Percentiles rank a stretch among this genome's conserved stretches.
Evolutionary conservation across 305 asterid species (phyloP).

Genomic region (Salvia sclarea): DNA sequence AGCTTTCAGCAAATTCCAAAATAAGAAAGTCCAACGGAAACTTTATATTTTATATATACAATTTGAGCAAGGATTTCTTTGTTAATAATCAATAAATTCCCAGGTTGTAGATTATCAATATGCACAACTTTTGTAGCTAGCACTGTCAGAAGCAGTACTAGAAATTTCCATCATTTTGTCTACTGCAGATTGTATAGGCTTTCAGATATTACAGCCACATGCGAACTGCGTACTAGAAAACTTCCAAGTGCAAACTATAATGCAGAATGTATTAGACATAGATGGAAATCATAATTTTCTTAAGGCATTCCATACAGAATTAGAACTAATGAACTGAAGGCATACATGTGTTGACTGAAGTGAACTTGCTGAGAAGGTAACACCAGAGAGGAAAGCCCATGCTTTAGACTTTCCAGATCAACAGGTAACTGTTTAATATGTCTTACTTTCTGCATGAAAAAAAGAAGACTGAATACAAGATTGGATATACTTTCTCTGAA

Average conservation of each 20-base stretch:
- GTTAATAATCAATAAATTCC: background rate
- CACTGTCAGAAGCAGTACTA: constrained; percentile 4
- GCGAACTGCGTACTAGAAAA: constrained; percentile 13
- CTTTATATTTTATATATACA: background rate
- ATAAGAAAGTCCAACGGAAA: background rate
- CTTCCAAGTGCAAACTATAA: constrained; percentile 10
- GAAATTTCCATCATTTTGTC: constrained; percentile 10
- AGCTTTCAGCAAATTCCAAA: constrained; percentile 3
- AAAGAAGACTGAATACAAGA: constrained; percentile 24
- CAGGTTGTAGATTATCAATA: constrained; percentile 3
- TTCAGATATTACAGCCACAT: background rate
- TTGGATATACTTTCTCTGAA: constrained; percentile 8
- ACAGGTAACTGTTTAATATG: constrained; percentile 67
- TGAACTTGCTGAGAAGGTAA: constrained; percentile 84
- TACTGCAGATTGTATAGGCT: constrained; percentile 14
- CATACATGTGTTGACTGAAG: constrained; percentile 84
- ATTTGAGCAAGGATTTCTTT: background rate
- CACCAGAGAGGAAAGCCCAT: constrained; percentile 78
- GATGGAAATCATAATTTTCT: constrained; percentile 19
- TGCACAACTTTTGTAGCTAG: background rate
- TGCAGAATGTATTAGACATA: constrained; percentile 20
- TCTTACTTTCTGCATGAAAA: constrained; percentile 62
- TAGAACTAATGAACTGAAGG: constrained; percentile 19
- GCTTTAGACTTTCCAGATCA: constrained; percentile 70
- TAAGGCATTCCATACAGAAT: constrained; percentile 24